phyloP scores from a whole-genome alignment of 1,284 basidiomycete genomes.

The Ceraceosorus bombacis region DNA sequence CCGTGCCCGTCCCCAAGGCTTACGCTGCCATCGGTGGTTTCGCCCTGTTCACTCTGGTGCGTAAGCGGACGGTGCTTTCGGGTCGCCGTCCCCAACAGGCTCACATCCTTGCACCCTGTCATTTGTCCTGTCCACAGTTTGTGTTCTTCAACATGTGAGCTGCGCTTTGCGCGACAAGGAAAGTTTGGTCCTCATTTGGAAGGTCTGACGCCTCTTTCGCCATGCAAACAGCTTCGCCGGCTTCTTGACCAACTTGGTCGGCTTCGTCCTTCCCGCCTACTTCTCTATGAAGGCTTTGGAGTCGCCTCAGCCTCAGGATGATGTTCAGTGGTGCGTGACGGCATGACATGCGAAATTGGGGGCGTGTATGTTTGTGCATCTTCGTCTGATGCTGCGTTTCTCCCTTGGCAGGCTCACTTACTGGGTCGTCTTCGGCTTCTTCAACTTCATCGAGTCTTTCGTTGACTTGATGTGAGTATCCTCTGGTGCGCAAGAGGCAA shows the following conservation, averaged over 20 bases:
- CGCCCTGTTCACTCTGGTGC: constrained; percentile 52
- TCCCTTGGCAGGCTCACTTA: constrained; percentile 38
- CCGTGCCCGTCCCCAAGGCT: constrained; percentile 85
- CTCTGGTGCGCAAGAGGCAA: background rate
- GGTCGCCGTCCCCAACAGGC: background rate
- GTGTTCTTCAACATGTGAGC: constrained; percentile 49
- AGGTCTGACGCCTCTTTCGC: background rate
- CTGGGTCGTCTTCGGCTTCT: constrained; percentile 49
- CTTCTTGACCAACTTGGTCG: constrained; percentile 47
- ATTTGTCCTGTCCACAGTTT: constrained; percentile 47
- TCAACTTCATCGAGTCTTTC: constrained; percentile 47
- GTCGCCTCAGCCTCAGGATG: constrained; percentile 46
- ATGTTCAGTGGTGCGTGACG: constrained; percentile 41
- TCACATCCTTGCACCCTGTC: too few relatives aligned
- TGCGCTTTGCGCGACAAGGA: background rate
- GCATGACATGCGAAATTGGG: background rate
- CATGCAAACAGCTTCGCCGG: constrained; percentile 33
- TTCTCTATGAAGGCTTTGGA: constrained; percentile 48
- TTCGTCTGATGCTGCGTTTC: constrained; percentile 12
- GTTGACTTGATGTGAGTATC: constrained; percentile 26
- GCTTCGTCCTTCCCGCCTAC: constrained; percentile 48
- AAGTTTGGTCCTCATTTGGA: too few relatives aligned
- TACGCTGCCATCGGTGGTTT: constrained; percentile 74
- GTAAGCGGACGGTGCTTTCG: constrained; percentile 3
- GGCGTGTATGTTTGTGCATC: background rate